Percentiles rank a stretch among this genome's conserved stretches.
Evolutionary conservation across 1,284 basidiomycete species (phyloP).

Genomic region (Leucoagaricus sp.): DNA sequence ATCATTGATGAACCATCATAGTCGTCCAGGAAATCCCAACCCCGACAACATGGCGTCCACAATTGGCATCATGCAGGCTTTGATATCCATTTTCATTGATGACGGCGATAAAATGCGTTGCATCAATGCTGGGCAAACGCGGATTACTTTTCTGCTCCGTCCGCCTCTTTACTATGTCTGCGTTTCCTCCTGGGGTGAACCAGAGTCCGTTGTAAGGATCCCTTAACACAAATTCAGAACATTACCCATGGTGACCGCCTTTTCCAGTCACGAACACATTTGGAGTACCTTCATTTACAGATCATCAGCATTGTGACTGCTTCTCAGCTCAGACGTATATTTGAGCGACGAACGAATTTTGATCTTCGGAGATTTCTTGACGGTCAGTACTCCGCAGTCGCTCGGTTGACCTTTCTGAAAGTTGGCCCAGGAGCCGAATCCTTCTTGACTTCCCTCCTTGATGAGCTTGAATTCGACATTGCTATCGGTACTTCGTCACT

Average conservation of each 20-base stretch:
- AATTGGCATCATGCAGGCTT: slow-evolving; percentile 92
- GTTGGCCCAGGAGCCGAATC: slow-evolving; percentile 83
- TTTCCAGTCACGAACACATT: slow-evolving; percentile 87
- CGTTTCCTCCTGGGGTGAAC: slow-evolving; percentile 90
- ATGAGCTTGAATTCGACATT: slow-evolving; percentile 75
- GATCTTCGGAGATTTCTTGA: slow-evolving; percentile 85
- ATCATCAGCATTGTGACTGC: slow-evolving; percentile 89
- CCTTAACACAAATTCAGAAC: neutral
- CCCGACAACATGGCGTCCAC: slow-evolving; percentile 73
- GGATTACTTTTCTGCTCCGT: slow-evolving; percentile 85
- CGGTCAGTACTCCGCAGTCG: slow-evolving; percentile 45
- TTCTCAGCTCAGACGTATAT: slow-evolving; percentile 82
- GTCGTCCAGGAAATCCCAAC: slow-evolving; percentile 52
- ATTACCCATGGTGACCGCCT: slow-evolving; percentile 29
- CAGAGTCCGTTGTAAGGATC: slow-evolving; percentile 86
- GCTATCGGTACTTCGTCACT: slow-evolving; percentile 81
- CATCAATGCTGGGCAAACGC: slow-evolving; percentile 73
- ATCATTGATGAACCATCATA: slow-evolving; percentile 23
- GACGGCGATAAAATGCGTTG: slow-evolving; percentile 82
- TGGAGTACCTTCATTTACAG: slow-evolving; percentile 94
- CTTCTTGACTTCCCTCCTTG: slow-evolving; percentile 73
- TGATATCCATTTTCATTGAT: slow-evolving; percentile 90
- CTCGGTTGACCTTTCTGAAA: neutral
- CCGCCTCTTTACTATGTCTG: slow-evolving; percentile 91
- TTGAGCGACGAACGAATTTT: slow-evolving; percentile 88